These are phyloP conservation scores for Endocarpon pusillum DNA, from an alignment of 495 filamentous ascomycete species.

Conservation along the genomic window DNA sequence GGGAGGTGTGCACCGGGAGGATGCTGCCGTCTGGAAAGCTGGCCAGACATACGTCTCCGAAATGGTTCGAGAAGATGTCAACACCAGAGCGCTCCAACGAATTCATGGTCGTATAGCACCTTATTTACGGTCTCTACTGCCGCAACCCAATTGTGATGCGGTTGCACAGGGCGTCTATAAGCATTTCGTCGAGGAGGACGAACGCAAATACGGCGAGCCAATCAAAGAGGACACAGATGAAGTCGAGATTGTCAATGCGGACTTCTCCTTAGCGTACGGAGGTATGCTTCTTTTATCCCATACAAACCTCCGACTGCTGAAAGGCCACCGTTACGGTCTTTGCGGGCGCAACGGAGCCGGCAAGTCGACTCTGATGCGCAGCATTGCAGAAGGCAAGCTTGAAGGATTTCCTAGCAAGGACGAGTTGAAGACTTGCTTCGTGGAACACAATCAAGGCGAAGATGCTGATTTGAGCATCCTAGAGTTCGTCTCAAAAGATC, in stretches of 20 bases:
- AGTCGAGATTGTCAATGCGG: conserved; percentile 90
- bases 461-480: conserved; percentile 90
- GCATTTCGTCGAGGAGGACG: conserved; percentile 63
- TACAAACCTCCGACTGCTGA: conserved; percentile 84
- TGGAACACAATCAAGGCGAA: conserved; percentile 97
- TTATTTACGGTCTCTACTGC: conserved; percentile 59
- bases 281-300: conserved; percentile 96
- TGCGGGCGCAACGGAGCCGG: conserved; percentile 93
- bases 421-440: conserved; percentile 86
- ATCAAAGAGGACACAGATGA: conserved; percentile 72
- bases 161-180: conserved; percentile 49
- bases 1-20: conserved; percentile 41
- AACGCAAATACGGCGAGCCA: conserved; percentile 72
- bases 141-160: conserved; percentile 33
- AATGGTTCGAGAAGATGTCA: conserved; percentile 82
- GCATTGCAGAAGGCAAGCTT: conserved; percentile 86
- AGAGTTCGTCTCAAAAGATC: conserved; percentile 77
- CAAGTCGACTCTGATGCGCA: conserved; percentile 96
- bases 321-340: conserved; percentile 93
- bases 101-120: conserved; percentile 47
- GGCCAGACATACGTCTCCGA: conserved; percentile 58
- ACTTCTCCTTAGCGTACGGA: conserved; percentile 95
- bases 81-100: conserved; percentile 59
- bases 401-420: conserved; percentile 92
- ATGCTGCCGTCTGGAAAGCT: conserved; percentile 44